Percentiles rank a stretch among this genome's conserved stretches.
These are phyloP conservation scores for Clitocybe nebularis DNA, from an alignment of 1,284 basidiomycete species.

Conservation along the genomic window DNA sequence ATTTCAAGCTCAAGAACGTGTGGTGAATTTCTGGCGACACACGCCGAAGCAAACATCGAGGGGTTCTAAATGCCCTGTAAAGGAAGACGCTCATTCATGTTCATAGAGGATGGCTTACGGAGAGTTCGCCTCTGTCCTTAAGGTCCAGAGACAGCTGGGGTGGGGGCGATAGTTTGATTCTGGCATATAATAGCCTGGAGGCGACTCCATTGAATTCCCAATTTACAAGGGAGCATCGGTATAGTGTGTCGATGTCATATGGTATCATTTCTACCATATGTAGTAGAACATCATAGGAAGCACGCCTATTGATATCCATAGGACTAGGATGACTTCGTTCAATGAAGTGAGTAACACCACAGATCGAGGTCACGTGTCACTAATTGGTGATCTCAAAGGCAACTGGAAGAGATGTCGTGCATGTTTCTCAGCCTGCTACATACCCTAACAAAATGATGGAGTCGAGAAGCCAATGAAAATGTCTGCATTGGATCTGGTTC, in stretches of 20 bases:
- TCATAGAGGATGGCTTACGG: constrained; percentile 24
- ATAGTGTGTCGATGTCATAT: constrained; percentile 32
- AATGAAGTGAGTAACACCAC: no score
- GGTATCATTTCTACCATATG: constrained; percentile 29
- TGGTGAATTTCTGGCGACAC: constrained; percentile 33
- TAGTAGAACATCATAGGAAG: constrained; percentile 37
- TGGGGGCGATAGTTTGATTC: constrained; percentile 37
- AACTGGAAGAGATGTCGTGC: no score
- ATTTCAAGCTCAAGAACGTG: constrained; percentile 40
- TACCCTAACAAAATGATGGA: no score
- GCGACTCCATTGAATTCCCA: constrained; percentile 36
- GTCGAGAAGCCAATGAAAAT: no score
- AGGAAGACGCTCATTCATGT: not conserved
- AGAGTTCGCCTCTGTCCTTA: constrained; percentile 28
- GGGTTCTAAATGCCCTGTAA: constrained; percentile 18
- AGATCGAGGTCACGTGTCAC: no score
- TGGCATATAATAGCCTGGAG: constrained; percentile 39
- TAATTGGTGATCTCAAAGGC: no score
- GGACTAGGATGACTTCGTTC: no score
- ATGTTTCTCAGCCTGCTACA: no score
- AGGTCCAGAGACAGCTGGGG: constrained; percentile 30
- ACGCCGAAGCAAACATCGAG: constrained; percentile 37
- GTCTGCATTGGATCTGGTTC: no score
- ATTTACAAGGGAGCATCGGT: constrained; percentile 39
- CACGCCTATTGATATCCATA: no score